Base-by-base conservation (phyloP, 148 eudicot species). In the Rhododendron mucronatum region DNA sequence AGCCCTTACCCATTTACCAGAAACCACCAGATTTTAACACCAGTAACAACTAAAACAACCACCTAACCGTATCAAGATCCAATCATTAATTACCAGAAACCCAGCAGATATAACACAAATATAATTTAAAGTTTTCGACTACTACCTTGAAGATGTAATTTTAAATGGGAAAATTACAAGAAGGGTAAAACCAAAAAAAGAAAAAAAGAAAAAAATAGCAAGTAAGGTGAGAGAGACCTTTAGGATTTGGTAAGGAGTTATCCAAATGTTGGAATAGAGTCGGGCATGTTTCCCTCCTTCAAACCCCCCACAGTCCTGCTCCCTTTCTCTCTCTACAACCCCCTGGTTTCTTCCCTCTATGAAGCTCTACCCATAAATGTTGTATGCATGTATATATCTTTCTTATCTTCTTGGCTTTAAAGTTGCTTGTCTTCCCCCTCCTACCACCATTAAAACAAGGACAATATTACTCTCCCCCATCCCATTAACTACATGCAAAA, bases 251-350 rank as follows among this genome's bases (percentile, higher is more conserved):
- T 83, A 84, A 87, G 73, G 85, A 85, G 28, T 63, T n/a, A 53
- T 76, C 45, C 84, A 89, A 89, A 87, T 79, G 81, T 71, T 39
- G 81, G 87, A 26, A 41, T 23, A 80, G 79, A 89, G 78, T 71
- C 48, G 85, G 84, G 86, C 84, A 87, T 91, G 88, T 84, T 88
- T 78, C 86, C 86, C 83, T 50, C 82, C 83, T 86, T 51, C 85
- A 37, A 37, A 37, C 5, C 41, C 41, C 41, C 5, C 41, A 37
- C 41, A 37, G 41, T 37, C 41, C 41, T 3, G 41, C 5, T 37
- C 41, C 41, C 41, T 37, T 37, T 37, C 41, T 37, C 41, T 37
- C 41, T 37, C 41, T 37, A 3, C 5, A 37, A 37, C 41, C 41
- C 41, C 0, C 41, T 2, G 41, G 41, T 37, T 37, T 37, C 41